phyloP scores from a whole-genome alignment of 1,284 basidiomycete species.

The Spongispora temasekensis region DNA sequence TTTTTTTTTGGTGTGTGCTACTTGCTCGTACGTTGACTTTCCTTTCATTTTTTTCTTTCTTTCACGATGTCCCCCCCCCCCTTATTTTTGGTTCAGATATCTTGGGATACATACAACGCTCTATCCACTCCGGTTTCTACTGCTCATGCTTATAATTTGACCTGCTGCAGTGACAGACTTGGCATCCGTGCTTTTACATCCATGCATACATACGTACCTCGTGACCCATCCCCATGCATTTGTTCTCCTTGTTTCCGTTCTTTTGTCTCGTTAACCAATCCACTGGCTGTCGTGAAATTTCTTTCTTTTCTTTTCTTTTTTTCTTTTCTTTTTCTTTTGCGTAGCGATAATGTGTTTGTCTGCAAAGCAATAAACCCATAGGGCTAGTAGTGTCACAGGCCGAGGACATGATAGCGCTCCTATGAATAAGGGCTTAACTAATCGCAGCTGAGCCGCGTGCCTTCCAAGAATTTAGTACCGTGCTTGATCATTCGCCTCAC shows the following conservation, averaged over 20 bases:
- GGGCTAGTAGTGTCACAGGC: too few species aligned
- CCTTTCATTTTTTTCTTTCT: conserved; percentile 15
- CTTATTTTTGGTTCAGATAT: conserved; percentile 23
- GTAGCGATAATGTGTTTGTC: too few species aligned
- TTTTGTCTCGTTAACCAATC: conserved; percentile 11
- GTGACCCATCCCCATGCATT: conserved; percentile 21
- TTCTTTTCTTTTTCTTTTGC: conserved; percentile 5
- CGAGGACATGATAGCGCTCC: too few species aligned
- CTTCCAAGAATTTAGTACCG: too few species aligned
- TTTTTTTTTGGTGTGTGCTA: conserved; percentile 7
- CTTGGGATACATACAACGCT: conserved; percentile 27
- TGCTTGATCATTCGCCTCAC: conserved; percentile 77
- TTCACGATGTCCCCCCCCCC: too few species aligned
- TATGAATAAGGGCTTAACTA: too few species aligned
- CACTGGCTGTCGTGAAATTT: conserved; percentile 10
- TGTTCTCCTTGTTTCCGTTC: conserved; percentile 2
- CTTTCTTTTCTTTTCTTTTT: too few species aligned
- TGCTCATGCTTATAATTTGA: conserved; percentile 9
- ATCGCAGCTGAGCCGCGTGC: too few species aligned
- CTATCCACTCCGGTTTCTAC: conserved; percentile 15
- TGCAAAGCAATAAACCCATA: too few species aligned
- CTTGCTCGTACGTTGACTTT: conserved; percentile 10
- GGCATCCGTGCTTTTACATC: conserved; percentile 14
- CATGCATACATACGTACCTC: conserved; percentile 28
- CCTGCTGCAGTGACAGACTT: conserved; percentile 30